A percentile compares a stretch with the other conserved stretches of the same genome.
Evolutionary conservation across 495 filamentous ascomycete genomes (phyloP).

Genomic region (Evernia prunastri): DNA sequence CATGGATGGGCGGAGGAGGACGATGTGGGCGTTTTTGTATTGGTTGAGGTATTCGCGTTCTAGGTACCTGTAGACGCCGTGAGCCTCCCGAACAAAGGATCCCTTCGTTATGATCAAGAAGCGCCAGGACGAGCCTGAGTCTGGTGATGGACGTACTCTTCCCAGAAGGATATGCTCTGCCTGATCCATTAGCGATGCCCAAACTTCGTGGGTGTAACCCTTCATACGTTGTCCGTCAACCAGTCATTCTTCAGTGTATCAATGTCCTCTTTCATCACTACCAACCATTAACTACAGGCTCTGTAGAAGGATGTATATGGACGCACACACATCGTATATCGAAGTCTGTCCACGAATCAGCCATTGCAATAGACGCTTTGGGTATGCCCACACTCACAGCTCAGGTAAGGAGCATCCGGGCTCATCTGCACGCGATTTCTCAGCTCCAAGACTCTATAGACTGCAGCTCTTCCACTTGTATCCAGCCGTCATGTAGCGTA

Average conservation of each 20-base stretch:
- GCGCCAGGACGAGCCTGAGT: not conserved
- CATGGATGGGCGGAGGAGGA: constrained; percentile 89
- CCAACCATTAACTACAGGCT: constrained; percentile 13
- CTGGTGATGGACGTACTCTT: constrained; percentile 61
- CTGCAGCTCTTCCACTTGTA: not conserved
- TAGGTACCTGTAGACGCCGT: constrained; percentile 55
- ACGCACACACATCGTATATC: constrained; percentile 60
- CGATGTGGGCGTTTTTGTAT: constrained; percentile 74
- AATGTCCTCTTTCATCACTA: constrained; percentile 79
- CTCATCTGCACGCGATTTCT: constrained; percentile 39
- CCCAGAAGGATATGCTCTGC: constrained; percentile 91
- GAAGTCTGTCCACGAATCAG: constrained; percentile 45
- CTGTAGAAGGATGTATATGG: constrained; percentile 13
- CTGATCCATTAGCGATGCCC: constrained; percentile 6
- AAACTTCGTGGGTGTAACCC: not conserved
- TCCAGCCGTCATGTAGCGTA: constrained; percentile 20
- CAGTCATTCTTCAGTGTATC: constrained; percentile 85
- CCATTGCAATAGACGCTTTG: not conserved
- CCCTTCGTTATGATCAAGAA: not conserved
- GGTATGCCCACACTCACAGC: constrained; percentile 47
- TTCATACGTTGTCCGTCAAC: constrained; percentile 92
- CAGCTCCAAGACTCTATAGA: not conserved
- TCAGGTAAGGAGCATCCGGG: constrained; percentile 67
- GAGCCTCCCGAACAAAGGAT: not conserved
- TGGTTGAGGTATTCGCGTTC: constrained; percentile 76